Evolutionary conservation across 805 yeast species (phyloP).

Genomic region (Cyberlindnera petersonii): DNA sequence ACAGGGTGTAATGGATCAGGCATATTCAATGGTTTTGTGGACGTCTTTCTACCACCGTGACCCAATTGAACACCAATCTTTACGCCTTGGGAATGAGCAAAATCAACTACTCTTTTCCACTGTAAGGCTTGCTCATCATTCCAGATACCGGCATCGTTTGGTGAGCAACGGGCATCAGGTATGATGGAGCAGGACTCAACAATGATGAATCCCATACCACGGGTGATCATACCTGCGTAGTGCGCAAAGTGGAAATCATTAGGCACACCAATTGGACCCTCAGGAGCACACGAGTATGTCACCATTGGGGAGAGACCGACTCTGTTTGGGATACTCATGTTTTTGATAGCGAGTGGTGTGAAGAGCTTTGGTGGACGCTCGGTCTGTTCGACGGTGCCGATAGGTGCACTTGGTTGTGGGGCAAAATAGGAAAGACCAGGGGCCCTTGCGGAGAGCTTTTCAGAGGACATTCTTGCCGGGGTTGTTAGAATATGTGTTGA

Average conservation of each 20-base stretch:
- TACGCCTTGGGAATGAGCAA: constrained; percentile 41
- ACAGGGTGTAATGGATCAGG: constrained; percentile 29
- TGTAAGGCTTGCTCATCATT: constrained; percentile 43
- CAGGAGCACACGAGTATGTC: neutral
- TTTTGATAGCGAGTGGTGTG: no score
- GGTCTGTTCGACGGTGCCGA: no score
- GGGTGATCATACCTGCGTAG: constrained; percentile 42
- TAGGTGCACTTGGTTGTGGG: no score
- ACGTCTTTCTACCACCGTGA: constrained; percentile 53
- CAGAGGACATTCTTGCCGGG: no score
- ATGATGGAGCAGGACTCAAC: constrained; percentile 43
- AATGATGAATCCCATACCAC: constrained; percentile 48
- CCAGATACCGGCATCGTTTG: constrained; percentile 47
- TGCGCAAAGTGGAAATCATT: constrained; percentile 27
- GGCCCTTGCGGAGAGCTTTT: no score
- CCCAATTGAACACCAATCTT: constrained; percentile 50
- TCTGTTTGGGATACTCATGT: no score
- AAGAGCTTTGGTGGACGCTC: no score
- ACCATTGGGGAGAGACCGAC: neutral
- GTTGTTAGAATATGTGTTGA: no score
- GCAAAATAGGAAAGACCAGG: no score
- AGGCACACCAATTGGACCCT: neutral
- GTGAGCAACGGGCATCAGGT: constrained; percentile 38
- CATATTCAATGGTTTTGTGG: constrained; percentile 31
- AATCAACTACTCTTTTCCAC: constrained; percentile 38